Evolutionary conservation across 495 filamentous ascomycete genomes (phyloP).

Genomic region (Penicillium turbatum): DNA sequence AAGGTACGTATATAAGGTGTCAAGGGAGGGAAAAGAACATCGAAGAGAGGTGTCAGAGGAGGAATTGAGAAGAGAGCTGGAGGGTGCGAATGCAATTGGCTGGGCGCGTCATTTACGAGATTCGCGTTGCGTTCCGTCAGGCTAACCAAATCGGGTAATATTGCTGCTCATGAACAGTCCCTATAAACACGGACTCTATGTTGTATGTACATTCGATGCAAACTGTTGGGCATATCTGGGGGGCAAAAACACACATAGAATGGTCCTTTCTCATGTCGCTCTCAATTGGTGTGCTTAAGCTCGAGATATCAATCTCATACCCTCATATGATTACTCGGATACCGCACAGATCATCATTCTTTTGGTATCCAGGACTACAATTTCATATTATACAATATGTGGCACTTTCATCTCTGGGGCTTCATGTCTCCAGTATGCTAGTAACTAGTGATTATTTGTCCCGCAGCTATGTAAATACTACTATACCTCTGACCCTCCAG

Average conservation of each 20-base stretch:
- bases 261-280: no score
- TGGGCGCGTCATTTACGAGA: slow-evolving; percentile 16
- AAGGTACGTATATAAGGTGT: neutral
- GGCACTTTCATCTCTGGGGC: no score
- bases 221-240: no score
- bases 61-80: slow-evolving; percentile 12
- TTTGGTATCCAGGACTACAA: slow-evolving; percentile 3
- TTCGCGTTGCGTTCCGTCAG: slow-evolving; percentile 21
- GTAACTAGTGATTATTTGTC: no score
- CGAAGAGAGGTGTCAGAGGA: slow-evolving; percentile 5
- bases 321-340: no score
- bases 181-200: neutral
- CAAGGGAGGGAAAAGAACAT: neutral
- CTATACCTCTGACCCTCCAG: no score
- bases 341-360: neutral
- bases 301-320: neutral
- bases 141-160: slow-evolving; percentile 26
- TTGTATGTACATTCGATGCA: neutral
- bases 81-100: slow-evolving; percentile 14
- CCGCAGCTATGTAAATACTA: no score
- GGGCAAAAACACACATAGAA: no score
- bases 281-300: neutral
- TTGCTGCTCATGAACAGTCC: slow-evolving; percentile 8
- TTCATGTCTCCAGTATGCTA: no score
- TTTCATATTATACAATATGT: no score